Conservation (phyloP, 2,329 filamentous ascomycete species). For the Ascochyta rabiei region DNA sequence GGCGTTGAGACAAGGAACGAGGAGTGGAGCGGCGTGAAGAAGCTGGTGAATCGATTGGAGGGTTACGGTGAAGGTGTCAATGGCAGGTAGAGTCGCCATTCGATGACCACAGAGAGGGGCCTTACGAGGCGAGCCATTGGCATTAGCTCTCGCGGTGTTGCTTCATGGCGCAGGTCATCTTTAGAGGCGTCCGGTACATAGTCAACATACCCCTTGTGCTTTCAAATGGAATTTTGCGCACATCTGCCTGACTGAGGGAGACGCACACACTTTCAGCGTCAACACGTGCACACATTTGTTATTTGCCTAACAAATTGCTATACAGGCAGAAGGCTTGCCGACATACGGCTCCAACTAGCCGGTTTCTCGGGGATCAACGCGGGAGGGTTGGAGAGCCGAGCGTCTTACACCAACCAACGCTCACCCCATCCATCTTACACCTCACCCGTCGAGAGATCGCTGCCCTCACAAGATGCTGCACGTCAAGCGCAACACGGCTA, state of each 20-base stretch:
- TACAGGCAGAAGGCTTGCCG: too few species aligned
- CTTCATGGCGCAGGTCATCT: conserved; percentile 1
- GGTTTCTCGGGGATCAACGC: conserved; percentile 5
- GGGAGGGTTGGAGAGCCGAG: conserved; percentile 15
- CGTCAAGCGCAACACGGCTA: conserved; percentile 2
- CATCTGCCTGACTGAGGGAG: background rate
- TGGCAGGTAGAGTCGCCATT: conserved; percentile 25
- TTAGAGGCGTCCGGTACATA: conserved; percentile 14
- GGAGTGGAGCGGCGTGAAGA: conserved; percentile 94
- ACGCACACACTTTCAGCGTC: too few species aligned
- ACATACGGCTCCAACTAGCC: conserved; percentile 9
- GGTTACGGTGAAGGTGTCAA: conserved; percentile 31
- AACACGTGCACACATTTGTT: too few species aligned
- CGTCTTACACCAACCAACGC: conserved; percentile 9
- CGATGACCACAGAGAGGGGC: background rate
- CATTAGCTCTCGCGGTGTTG: background rate
- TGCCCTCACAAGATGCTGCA: background rate
- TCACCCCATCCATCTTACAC: background rate
- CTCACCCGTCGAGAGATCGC: conserved; percentile 5
- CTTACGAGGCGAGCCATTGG: background rate
- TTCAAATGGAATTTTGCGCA: conserved; percentile 1
- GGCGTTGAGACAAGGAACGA: conserved; percentile 87
- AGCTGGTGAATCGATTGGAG: conserved; percentile 79
- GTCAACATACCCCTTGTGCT: conserved; percentile 20
- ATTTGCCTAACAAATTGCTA: too few species aligned